phyloP scores from a whole-genome alignment of 2,329 filamentous ascomycete genomes.

The Arachnopeziza araneosa region DNA sequence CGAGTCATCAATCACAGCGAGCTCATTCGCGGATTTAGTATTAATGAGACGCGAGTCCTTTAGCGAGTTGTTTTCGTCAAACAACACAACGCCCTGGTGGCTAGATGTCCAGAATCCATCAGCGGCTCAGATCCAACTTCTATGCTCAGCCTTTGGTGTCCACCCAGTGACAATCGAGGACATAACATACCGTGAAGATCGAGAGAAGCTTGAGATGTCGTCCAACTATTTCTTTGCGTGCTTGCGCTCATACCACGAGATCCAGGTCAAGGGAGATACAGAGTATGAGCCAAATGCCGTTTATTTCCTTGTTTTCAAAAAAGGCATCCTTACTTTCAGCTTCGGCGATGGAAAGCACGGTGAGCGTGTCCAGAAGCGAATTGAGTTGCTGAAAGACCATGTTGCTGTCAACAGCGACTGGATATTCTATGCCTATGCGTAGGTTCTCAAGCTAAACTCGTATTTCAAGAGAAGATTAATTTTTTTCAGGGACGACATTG shows the following conservation, averaged over 20 bases:
- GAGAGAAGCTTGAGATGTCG: slow-evolving; percentile 95
- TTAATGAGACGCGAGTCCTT: background rate
- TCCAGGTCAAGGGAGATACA: slow-evolving; percentile 67
- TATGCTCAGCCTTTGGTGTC: slow-evolving; percentile 88
- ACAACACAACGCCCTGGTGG: slow-evolving; percentile 62
- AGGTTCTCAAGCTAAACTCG: slow-evolving; percentile 33
- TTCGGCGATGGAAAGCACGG: slow-evolving; percentile 81
- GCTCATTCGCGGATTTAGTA: background rate
- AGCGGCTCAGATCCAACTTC: slow-evolving; percentile 77
- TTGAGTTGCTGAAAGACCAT: slow-evolving; percentile 84
- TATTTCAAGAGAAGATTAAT: background rate
- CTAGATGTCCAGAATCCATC: slow-evolving; percentile 84
- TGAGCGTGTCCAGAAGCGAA: slow-evolving; percentile 79
- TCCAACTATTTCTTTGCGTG: slow-evolving; percentile 94
- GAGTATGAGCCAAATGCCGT: slow-evolving; percentile 91
- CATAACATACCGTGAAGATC: slow-evolving; percentile 85
- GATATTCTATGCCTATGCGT: slow-evolving; percentile 97
- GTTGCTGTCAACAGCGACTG: slow-evolving; percentile 89
- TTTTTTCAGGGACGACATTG: slow-evolving; percentile 72
- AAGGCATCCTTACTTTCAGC: slow-evolving; percentile 88
- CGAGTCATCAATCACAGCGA: background rate
- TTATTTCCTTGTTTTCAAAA: slow-evolving; percentile 89
- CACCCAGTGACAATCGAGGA: slow-evolving; percentile 93
- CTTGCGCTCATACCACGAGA: slow-evolving; percentile 77
- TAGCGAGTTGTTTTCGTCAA: background rate